These are phyloP conservation scores for Sanguinoderma infundibulare DNA, from an alignment of 1,284 basidiomycete species.

Conservation along the genomic window DNA sequence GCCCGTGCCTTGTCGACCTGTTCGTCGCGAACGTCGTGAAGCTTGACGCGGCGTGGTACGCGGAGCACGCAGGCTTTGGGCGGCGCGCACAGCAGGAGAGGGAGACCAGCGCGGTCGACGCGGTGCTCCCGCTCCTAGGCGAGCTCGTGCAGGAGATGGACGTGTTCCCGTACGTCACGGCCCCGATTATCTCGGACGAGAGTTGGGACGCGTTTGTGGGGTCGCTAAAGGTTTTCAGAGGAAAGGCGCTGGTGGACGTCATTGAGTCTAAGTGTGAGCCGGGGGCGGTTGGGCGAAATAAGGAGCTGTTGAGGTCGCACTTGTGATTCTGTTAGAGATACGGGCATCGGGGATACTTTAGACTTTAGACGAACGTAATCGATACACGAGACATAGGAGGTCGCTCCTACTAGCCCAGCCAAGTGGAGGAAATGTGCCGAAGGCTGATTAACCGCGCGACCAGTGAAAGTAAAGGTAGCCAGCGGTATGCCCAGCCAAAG, in stretches of 20 bases:
- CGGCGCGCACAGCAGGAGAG: conserved; percentile 27
- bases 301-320: conserved; percentile 31
- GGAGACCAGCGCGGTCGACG: conserved; percentile 35
- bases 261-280: too few relatives aligned
- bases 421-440: conserved; percentile 49
- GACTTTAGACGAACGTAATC: too few relatives aligned
- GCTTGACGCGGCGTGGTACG: conserved; percentile 46
- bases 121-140: conserved; percentile 35
- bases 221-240: conserved; percentile 24
- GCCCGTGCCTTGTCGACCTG: conserved; percentile 35
- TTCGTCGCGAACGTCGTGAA: conserved; percentile 40
- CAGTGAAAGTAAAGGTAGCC: conserved; percentile 46
- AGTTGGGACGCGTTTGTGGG: conserved; percentile 39
- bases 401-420: too few relatives aligned
- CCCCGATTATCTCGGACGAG: conserved; percentile 42
- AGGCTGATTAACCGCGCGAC: conserved; percentile 72
- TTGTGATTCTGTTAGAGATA: conserved; percentile 13
- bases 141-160: conserved; percentile 36
- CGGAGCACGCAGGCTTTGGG: conserved; percentile 36
- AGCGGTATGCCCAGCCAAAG: conserved; percentile 76
- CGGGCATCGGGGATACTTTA: background rate
- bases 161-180: conserved; percentile 39
- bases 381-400: too few relatives aligned
- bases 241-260: conserved; percentile 22
- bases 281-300: conserved; percentile 8